Base-by-base conservation (phyloP, 306 rosid species). In the Cucumis hystrix region DNA sequence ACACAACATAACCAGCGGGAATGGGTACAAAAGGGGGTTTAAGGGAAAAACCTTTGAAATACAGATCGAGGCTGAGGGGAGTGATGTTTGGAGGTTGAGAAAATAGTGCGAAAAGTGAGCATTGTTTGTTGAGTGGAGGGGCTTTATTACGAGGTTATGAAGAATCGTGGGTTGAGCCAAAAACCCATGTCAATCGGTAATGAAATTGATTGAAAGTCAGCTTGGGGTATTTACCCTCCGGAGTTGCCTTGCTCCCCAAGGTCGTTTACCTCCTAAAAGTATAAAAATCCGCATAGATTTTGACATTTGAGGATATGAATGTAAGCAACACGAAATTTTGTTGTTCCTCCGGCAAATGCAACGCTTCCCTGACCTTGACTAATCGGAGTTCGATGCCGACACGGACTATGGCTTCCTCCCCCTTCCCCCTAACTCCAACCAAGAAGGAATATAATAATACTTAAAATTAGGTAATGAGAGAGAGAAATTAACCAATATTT, bases 21-120 rank as follows among this genome's bases (percentile, higher is more conserved):
- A 20, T 16, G 1, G 14, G 15, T 65, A 17, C 9, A 17, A 6
- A 51, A 52, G 54, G 82, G 78, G 54, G 0, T 71, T 74, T 73
- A 61, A 47, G 76, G 67, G 80, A 25, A 71, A 55, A 60, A 91
- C 98, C 96, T 91, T 12, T 80, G 85, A 77, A 93, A 83, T 78
- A 88, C 72, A 86, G 79, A 43, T 74, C 83, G 80, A 78, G 83
- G 74, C 61, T 85, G 81, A 3, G 11, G 56, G 25, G 80, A 83
- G 81, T 81, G 87, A 75, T 58, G 86, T 40, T 78, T 83, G 81
- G 90, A 80, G 30, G 86, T 83, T 52, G 49, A 83, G 79, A 76
- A 81, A 69, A 83, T 40, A 77, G 88, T 87, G 56, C 93, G 89
- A 58, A 80, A 83, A 80, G 83, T 17, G 79, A 83, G 80, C 97